Percentiles rank a stretch among this genome's conserved stretches.
phyloP scores from a whole-genome alignment of 2,329 filamentous ascomycete species.

The Zymoseptoria brevis region DNA sequence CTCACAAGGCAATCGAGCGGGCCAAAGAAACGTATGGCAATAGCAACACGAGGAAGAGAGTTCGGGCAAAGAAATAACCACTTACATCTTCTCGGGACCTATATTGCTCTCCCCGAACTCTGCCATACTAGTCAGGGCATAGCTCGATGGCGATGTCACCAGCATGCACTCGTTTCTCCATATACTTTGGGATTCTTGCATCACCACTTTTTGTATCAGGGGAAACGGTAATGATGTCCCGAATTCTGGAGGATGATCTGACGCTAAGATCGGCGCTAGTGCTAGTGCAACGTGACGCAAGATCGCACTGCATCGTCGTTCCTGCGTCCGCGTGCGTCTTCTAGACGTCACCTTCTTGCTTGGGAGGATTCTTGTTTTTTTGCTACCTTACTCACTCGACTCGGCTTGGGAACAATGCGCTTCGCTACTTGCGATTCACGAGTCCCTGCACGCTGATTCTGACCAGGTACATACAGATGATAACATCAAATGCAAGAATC shows the following conservation, averaged over 20 bases:
- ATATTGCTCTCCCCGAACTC: neutral
- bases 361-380: neutral
- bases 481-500: no score
- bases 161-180: neutral
- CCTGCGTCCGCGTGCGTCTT: neutral
- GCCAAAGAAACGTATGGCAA: neutral
- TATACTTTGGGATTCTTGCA: neutral
- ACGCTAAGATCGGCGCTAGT: neutral
- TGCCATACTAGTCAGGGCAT: neutral
- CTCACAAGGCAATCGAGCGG: neutral
- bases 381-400: no score
- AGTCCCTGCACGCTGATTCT: no score
- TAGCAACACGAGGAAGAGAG: neutral
- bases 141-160: neutral
- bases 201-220: neutral
- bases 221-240: neutral
- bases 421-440: no score
- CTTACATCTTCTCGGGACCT: neutral
- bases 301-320: neutral
- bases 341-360: neutral
- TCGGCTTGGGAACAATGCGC: no score
- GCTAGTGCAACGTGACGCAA: neutral
- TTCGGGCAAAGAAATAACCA: neutral
- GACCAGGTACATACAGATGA: no score
- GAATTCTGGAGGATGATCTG: neutral